phyloP scores from a whole-genome alignment of 805 yeast genomes.

The Metschnikowia baotianmanensis region DNA sequence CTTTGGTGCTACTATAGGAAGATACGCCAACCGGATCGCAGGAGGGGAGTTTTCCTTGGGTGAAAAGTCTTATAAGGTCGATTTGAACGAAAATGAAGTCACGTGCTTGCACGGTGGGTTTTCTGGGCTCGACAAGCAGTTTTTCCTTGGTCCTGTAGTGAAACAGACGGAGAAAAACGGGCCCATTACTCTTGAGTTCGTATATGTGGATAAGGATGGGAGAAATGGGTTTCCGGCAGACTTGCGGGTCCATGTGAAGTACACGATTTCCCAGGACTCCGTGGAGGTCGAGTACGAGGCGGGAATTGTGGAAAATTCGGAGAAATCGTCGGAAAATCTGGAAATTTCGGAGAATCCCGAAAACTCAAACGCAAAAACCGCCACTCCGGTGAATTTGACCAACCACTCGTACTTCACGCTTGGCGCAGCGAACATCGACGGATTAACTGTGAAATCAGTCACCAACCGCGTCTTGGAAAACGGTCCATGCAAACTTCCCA shows the following conservation, averaged over 20 bases:
- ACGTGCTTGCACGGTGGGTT: slow-evolving; percentile 54
- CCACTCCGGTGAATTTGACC: slow-evolving; percentile 56
- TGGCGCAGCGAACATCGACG: slow-evolving; percentile 30
- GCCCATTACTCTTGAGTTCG: slow-evolving; percentile 35
- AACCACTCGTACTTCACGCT: slow-evolving; percentile 64
- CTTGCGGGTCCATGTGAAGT: slow-evolving; percentile 45
- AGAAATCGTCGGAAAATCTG: too few species aligned
- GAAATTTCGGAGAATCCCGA: too few species aligned
- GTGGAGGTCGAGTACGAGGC: slow-evolving; percentile 51
- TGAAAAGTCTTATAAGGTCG: slow-evolving; percentile 40
- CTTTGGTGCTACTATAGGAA: slow-evolving; percentile 65
- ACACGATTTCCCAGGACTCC: slow-evolving; percentile 38
- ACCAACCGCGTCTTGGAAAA: slow-evolving; percentile 44
- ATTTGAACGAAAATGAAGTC: slow-evolving; percentile 37
- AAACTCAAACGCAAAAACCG: too few species aligned
- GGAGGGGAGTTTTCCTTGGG: slow-evolving; percentile 42
- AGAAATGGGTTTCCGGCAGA: slow-evolving; percentile 63
- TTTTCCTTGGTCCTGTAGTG: slow-evolving; percentile 54
- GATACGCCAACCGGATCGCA: slow-evolving; percentile 59
- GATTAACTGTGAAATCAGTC: slow-evolving; percentile 31
- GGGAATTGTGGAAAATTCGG: slow-evolving; percentile 23
- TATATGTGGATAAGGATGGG: slow-evolving; percentile 44
- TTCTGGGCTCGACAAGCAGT: slow-evolving; percentile 49
- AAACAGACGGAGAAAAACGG: slow-evolving; percentile 28
- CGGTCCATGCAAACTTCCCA: slow-evolving; percentile 39